Conservation (phyloP, 163 green algal genomes). For the Volvox carteri region DNA sequence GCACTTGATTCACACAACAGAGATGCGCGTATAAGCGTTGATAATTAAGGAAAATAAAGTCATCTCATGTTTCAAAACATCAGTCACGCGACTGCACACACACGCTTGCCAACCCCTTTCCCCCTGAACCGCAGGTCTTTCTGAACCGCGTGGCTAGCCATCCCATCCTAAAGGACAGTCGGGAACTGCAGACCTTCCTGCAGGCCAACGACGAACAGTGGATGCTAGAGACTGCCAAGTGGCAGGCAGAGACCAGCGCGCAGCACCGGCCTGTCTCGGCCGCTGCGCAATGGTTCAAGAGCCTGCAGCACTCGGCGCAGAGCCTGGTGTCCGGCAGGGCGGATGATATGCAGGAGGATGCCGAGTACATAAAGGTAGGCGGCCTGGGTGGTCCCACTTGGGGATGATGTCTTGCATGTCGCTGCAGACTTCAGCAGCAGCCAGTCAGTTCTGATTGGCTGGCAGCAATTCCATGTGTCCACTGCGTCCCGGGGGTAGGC, state of each 20-base stretch:
- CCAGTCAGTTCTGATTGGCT: no score
- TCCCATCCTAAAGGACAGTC: constrained; percentile 79
- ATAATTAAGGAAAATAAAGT: no score
- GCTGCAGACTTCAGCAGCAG: no score
- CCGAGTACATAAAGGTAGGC: constrained; percentile 77
- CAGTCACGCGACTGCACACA: no score
- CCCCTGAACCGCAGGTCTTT: constrained; percentile 65
- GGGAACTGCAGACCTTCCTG: constrained; percentile 92
- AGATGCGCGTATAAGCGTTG: no score
- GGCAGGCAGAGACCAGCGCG: constrained; percentile 62
- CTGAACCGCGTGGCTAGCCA: constrained; percentile 81
- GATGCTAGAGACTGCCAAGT: constrained; percentile 64
- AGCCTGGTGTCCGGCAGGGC: constrained; percentile 65
- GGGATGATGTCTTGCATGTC: no score
- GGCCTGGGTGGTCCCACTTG: no score
- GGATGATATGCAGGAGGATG: constrained; percentile 85
- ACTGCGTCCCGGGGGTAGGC: no score
- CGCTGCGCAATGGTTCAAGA: constrained; percentile 65
- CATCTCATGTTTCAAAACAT: no score
- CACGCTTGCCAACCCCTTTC: background rate
- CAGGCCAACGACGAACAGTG: constrained; percentile 74
- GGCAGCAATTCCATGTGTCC: no score
- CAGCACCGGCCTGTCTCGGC: constrained; percentile 54
- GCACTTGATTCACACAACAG: no score
- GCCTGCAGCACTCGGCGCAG: constrained; percentile 56